Percentiles rank a stretch among this genome's conserved stretches.
phyloP scores from a whole-genome alignment of 805 yeast species.

The Trichomonascus vanleenenianus region DNA sequence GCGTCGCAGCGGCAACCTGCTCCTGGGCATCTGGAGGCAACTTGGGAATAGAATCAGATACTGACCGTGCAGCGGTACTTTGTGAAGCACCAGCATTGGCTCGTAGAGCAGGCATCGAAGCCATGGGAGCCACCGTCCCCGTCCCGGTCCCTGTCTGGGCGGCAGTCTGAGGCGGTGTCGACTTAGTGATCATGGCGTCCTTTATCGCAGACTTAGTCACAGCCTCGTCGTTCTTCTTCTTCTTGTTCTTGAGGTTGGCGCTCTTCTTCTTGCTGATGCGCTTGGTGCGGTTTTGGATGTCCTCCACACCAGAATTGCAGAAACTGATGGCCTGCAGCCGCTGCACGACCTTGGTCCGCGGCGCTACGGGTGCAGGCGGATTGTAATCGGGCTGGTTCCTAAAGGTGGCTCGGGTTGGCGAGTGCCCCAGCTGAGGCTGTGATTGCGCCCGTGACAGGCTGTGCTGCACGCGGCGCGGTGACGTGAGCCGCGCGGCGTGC shows the following conservation, averaged over 20 bases:
- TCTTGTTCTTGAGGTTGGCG: neutral
- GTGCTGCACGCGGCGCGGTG: neutral
- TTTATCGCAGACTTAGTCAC: neutral
- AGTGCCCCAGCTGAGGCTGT: neutral
- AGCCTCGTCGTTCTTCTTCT: neutral
- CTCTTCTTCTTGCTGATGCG: slow-evolving; percentile 3
- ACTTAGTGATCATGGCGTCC: neutral
- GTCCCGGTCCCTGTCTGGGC: neutral
- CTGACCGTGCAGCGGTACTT: too few species aligned
- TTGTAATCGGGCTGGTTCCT: neutral
- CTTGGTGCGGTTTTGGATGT: neutral
- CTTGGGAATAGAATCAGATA: too few species aligned
- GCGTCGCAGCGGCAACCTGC: too few species aligned
- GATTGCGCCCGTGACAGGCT: neutral
- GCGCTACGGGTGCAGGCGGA: neutral
- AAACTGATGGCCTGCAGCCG: neutral
- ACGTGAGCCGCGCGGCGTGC: neutral
- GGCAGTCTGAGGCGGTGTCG: neutral
- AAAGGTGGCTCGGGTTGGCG: neutral
- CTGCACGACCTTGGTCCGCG: neutral
- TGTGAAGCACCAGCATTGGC: neutral
- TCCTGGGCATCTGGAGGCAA: too few species aligned
- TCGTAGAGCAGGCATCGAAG: neutral
- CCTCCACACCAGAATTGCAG: neutral
- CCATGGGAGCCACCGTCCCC: neutral